Evolutionary conservation across 83 land plant species (phyloP).

Genomic region (Picea abies): DNA sequence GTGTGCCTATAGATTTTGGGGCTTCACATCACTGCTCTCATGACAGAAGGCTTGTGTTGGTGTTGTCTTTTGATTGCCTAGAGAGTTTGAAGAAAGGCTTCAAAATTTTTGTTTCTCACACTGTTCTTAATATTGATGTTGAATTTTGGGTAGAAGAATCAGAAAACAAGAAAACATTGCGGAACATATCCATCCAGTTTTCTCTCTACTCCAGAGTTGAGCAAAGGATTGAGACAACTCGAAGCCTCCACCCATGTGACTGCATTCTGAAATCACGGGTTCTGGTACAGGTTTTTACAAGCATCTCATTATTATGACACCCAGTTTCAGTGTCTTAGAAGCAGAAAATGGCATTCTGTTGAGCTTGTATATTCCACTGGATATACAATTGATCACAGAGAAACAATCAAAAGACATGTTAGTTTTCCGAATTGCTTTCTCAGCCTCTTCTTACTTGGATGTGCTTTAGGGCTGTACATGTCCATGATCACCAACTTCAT

Average conservation of each 20-base stretch:
- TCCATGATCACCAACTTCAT: conserved; percentile 13
- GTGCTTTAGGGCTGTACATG: not conserved
- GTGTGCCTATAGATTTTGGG: not conserved
- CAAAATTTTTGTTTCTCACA: not conserved
- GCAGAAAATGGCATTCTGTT: not conserved
- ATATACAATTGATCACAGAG: not conserved
- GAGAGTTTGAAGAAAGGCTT: conserved; percentile 12
- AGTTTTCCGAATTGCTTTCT: not conserved
- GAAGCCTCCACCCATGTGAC: not conserved
- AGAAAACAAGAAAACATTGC: not conserved
- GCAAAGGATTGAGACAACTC: no score
- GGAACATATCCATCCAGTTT: not conserved
- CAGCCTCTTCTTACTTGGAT: conserved; percentile 5
- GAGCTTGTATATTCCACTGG: conserved; percentile 1
- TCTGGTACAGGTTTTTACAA: not conserved
- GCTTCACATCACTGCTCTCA: conserved; percentile 3
- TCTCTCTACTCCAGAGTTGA: not conserved
- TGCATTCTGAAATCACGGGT: no score
- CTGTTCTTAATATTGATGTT: not conserved
- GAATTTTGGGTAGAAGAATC: not conserved
- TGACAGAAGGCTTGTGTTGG: conserved; percentile 6
- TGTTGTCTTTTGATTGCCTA: not conserved
- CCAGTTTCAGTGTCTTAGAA: not conserved
- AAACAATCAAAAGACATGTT: conserved; percentile 1
- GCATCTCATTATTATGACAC: not conserved